Evolutionary conservation across 2,329 filamentous ascomycete genomes (phyloP).

Genomic region (Arthrobotrys musiformis): DNA sequence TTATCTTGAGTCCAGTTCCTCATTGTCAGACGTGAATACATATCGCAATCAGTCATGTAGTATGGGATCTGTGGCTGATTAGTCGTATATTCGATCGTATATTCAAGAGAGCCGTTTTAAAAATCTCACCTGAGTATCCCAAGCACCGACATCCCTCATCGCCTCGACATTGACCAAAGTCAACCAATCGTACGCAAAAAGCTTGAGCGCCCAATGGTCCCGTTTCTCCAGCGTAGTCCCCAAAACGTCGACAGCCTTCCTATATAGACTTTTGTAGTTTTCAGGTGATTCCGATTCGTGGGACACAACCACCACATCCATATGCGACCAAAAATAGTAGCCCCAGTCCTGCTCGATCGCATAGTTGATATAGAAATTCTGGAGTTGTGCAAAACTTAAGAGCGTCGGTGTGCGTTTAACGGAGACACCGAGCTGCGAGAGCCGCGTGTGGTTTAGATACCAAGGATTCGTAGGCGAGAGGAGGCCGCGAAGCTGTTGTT

Average conservation of each 20-base stretch:
- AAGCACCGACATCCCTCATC: constrained; percentile 67
- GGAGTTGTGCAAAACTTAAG: constrained; percentile 69
- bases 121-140: constrained; percentile 70
- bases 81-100: background rate
- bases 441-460: constrained; percentile 68
- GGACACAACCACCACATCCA: constrained; percentile 67
- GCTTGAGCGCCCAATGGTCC: constrained; percentile 67
- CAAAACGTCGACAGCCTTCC: constrained; percentile 58
- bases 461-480: constrained; percentile 70
- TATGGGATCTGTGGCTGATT: constrained; percentile 62
- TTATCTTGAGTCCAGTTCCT: constrained; percentile 60
- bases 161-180: constrained; percentile 69
- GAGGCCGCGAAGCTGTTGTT: constrained; percentile 61
- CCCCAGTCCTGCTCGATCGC: constrained; percentile 65
- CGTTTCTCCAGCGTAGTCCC: constrained; percentile 60
- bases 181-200: constrained; percentile 71
- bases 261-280: constrained; percentile 18
- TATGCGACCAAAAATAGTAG: constrained; percentile 70
- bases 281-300: constrained; percentile 54
- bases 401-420: constrained; percentile 68
- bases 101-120: background rate
- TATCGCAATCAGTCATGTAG: constrained; percentile 71
- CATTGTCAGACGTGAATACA: constrained; percentile 66
- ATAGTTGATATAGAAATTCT: constrained; percentile 68
- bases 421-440: constrained; percentile 67